These are phyloP conservation scores for Heliamphora exappendiculata DNA, from an alignment of 148 eudicot genomes.

Conservation along the genomic window DNA sequence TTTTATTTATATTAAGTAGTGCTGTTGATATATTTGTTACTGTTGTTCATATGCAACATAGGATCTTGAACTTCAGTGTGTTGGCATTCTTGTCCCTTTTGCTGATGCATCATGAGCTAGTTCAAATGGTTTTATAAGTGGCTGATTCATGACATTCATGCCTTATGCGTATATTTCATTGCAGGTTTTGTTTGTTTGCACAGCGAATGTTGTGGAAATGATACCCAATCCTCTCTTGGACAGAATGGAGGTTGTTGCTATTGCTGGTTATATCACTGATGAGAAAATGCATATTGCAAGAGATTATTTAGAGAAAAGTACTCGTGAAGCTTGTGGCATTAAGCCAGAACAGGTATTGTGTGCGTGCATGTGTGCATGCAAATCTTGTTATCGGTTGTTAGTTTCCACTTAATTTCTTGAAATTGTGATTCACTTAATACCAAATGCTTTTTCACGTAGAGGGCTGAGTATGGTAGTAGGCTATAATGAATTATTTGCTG, in stretches of 20 bases:
- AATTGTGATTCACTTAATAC: neutral
- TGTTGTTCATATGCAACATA: neutral
- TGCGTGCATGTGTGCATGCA: neutral
- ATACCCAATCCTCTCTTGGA: constrained; percentile 93
- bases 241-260: constrained; percentile 94
- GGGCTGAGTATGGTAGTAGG: neutral
- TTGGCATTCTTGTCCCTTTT: neutral
- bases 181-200: constrained; percentile 98
- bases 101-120: neutral
- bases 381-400: neutral
- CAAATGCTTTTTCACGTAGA: neutral
- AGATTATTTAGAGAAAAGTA: constrained; percentile 86
- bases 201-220: constrained; percentile 87
- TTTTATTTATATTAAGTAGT: neutral
- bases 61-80: neutral
- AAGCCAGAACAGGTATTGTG: constrained; percentile 72
- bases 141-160: neutral
- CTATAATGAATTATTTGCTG: neutral
- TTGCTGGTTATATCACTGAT: constrained; percentile 96
- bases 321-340: constrained; percentile 91
- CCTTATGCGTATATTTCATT: constrained; percentile 13
- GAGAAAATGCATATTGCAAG: constrained; percentile 98
- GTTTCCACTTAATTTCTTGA: neutral
- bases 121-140: neutral
- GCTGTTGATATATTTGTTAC: neutral